These are phyloP conservation scores for Hypericum perforatum DNA, from an alignment of 345 rosid genomes.

Conservation along the genomic window DNA sequence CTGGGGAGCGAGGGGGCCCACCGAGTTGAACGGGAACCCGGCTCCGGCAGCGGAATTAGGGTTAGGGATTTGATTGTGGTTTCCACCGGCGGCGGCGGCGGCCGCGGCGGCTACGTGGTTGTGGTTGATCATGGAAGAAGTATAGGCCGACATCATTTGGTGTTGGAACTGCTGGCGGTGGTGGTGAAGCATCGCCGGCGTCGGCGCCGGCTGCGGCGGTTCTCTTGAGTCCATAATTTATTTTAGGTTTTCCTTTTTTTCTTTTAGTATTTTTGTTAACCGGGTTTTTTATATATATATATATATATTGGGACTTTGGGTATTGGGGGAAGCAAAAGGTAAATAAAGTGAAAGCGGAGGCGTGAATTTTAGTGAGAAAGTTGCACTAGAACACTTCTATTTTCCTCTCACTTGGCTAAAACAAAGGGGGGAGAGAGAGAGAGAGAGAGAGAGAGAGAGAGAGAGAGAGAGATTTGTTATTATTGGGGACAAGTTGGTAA, in stretches of 20 bases:
- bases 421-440: no score
- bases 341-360: no score
- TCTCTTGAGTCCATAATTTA: constrained; percentile 15
- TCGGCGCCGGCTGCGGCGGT: constrained; percentile 5
- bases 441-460: no score
- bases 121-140: constrained; percentile 14
- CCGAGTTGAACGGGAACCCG: constrained; percentile 19
- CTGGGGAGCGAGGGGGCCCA: constrained; percentile 9
- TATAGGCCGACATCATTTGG: constrained; percentile 13
- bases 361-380: no score
- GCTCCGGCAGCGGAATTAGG: not conserved
- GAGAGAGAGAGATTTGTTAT: no score
- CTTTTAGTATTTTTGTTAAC: not conserved
- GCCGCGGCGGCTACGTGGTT: not conserved
- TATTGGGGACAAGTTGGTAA: no score
- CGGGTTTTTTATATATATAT: not conserved
- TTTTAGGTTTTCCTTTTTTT: not conserved
- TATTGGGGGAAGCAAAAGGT: not conserved
- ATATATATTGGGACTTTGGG: constrained; percentile 4
- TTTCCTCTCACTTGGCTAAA: no score
- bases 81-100: no score
- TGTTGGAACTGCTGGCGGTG: not conserved
- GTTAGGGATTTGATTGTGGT: no score
- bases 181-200: not conserved
- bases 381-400: no score